These are phyloP conservation scores for Parascedosporium putredinis DNA, from an alignment of 2,329 filamentous ascomycete species.

Conservation along the genomic window DNA sequence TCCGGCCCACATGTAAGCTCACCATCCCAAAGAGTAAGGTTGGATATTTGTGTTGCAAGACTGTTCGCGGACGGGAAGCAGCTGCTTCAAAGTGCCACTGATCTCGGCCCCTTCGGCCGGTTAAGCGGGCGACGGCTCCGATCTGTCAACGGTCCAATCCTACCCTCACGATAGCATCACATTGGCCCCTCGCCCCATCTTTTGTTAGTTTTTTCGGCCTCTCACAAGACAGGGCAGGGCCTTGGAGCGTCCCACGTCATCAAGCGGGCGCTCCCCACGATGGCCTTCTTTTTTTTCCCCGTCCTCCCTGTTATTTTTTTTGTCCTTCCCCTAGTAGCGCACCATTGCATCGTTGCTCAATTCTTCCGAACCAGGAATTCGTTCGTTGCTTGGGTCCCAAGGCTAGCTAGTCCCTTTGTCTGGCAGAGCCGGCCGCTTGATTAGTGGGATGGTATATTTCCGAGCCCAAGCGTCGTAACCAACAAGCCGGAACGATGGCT, in stretches of 20 bases:
- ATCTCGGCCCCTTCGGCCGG: not conserved
- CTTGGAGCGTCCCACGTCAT: not conserved
- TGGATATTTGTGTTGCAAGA: too few species aligned
- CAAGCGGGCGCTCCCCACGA: not conserved
- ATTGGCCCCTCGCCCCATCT: too few species aligned
- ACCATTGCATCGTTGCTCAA: not conserved
- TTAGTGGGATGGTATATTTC: conserved; percentile 1
- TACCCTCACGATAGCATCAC: too few species aligned
- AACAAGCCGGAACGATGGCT: not conserved
- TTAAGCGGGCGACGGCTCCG: not conserved
- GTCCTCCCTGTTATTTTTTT: too few species aligned
- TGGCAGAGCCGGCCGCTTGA: not conserved
- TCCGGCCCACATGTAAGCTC: too few species aligned
- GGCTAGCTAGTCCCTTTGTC: not conserved
- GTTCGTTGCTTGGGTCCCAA: not conserved
- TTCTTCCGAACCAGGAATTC: conserved; percentile 3
- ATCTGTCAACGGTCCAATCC: not conserved
- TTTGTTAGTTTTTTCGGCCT: too few species aligned
- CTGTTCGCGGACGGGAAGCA: too few species aligned
- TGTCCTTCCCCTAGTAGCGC: too few species aligned
- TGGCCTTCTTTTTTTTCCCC: not conserved
- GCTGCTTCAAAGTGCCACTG: too few species aligned
- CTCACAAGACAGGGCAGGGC: too few species aligned
- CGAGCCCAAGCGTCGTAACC: not conserved
- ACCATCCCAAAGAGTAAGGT: too few species aligned